A percentile compares a stretch with the other conserved stretches of the same genome.
phyloP scores from a whole-genome alignment of 805 yeast species.

The Schwanniomyces polymorphus region DNA sequence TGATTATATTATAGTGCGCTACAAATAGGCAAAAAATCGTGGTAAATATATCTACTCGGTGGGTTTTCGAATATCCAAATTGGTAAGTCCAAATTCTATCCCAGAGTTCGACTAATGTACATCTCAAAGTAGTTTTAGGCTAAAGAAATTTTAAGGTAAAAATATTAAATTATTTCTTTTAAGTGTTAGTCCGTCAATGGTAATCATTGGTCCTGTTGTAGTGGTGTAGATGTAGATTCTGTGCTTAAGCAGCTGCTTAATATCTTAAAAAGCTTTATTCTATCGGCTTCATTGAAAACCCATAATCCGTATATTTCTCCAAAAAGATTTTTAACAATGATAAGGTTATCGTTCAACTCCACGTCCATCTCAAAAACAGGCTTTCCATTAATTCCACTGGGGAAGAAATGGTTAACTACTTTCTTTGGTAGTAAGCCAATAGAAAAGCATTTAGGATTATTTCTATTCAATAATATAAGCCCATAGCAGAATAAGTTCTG shows the following conservation, averaged over 20 bases:
- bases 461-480: conserved; percentile 65
- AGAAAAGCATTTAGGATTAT: conserved; percentile 68
- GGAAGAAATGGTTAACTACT: conserved; percentile 45
- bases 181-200: background rate
- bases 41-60: too few relatives aligned
- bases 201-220: background rate
- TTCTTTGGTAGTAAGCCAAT: conserved; percentile 64
- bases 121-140: too few relatives aligned
- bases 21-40: too few relatives aligned
- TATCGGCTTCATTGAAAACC: conserved; percentile 70
- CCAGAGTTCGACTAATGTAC: too few relatives aligned
- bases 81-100: too few relatives aligned
- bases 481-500: conserved; percentile 62
- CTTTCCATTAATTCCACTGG: conserved; percentile 26
- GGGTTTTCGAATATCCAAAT: background rate
- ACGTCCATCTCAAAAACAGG: conserved; percentile 54
- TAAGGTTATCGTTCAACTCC: conserved; percentile 67
- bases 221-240: conserved; percentile 14
- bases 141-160: too few relatives aligned
- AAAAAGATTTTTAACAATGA: conserved; percentile 64
- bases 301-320: conserved; percentile 79
- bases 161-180: background rate
- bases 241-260: conserved; percentile 39
- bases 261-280: conserved; percentile 56
- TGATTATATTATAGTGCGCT: too few relatives aligned